These are phyloP conservation scores for Saccharomyces hybrid DNA, from an alignment of 1,139 yeast genomes.

Conservation along the genomic window DNA sequence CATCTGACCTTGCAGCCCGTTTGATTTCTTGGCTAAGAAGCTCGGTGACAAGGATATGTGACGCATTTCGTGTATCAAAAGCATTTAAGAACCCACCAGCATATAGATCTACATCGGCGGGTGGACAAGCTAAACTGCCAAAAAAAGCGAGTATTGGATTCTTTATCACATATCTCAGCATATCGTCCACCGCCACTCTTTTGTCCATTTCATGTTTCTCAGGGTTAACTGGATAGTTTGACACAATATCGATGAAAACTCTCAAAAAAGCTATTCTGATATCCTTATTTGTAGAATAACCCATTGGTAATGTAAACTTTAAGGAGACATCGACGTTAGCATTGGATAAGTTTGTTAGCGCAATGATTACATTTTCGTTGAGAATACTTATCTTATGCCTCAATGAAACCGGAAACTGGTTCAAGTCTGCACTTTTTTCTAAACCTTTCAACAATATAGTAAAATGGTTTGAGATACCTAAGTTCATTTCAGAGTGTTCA, in stretches of 20 bases:
- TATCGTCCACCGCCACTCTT: constrained; percentile 25
- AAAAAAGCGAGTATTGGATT: constrained; percentile 34
- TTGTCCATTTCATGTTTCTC: constrained; percentile 29
- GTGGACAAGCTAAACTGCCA: constrained; percentile 44
- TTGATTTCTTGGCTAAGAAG: constrained; percentile 59
- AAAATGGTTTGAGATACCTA: constrained; percentile 53
- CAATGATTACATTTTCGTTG: constrained; percentile 57
- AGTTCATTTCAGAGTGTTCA: constrained; percentile 39
- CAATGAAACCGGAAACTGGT: constrained; percentile 31
- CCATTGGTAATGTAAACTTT: constrained; percentile 67
- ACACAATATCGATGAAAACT: constrained; percentile 63
- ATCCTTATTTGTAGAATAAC: constrained; percentile 60
- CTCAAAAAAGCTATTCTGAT: constrained; percentile 67
- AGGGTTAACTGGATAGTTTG: constrained; percentile 32
- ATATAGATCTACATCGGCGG: constrained; percentile 63
- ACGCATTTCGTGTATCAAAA: constrained; percentile 45
- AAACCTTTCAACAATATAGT: constrained; percentile 62
- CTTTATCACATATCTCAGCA: constrained; percentile 16
- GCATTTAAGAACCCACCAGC: constrained; percentile 59
- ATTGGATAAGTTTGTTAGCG: constrained; percentile 60
- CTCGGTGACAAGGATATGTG: constrained; percentile 50
- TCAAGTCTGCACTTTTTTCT: constrained; percentile 45
- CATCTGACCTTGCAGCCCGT: constrained; percentile 54
- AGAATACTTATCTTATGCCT: constrained; percentile 50
- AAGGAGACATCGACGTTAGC: constrained; percentile 78